Evolutionary conservation across 345 rosid species (phyloP), one percentile per base, ranked within the genome.

Genomic region (Kernera saxatilis): DNA sequence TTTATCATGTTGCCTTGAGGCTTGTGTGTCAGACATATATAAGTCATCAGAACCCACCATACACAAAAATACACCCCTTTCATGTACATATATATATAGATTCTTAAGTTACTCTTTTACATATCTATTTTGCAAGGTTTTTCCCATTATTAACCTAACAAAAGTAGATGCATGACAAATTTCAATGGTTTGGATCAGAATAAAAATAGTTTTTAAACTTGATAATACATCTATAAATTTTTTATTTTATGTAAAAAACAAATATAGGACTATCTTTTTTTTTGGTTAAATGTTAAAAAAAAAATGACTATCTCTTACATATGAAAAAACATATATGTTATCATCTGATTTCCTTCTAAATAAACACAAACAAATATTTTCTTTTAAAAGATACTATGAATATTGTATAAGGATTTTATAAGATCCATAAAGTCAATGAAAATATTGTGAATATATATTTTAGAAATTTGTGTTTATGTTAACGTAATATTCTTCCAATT

Each of bases 1-100:
- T 71, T 58, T 57, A 73, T 48, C 68, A 64, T 79, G 48, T 75
- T 71, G 64, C 70, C 71, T 62, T 70, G 79, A 76, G 45, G 32
- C 58, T 70, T 46, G 30, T 76, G 71, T 76, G 79, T 76, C 79
- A 69, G 79, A 48, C 69, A 41, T 40, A 71, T 71, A 39, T 32
- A 63, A 54, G 10, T 69, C 43, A 44, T 69, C 53, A 76, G 43
- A 69, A 69, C 75, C 70, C 70, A 61, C 74, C 69, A 62, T 39
- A 39, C 50, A 76, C 44, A 40, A 19, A 75, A 26, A 76, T 61
- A 60, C 73, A 52, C 19, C 7, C 21, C 41, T 67, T 53, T 22
- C 26, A 39, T 48, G 15, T 30, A 11, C 40, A 22, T 68, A 27
- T 3, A 68, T 23, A 17, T 22, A 41, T 3, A 14, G 2, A 9